Evolutionary conservation across 441 rosid species (phyloP).

Genomic region (Pelargonium myrrhifolium): DNA sequence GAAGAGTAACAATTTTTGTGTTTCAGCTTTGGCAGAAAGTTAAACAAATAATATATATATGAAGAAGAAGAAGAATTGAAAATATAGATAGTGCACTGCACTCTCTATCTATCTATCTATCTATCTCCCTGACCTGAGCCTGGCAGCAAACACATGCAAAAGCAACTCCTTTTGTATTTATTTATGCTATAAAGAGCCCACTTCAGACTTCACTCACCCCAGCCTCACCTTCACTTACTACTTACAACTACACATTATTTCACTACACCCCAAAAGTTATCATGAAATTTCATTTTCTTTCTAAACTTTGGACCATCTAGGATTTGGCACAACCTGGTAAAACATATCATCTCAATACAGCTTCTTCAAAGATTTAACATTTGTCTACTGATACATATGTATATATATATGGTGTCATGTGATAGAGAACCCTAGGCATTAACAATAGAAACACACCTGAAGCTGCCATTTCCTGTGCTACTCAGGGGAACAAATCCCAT

Average conservation of each 20-base stretch:
- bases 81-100: not conserved
- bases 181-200: not conserved
- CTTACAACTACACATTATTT: too few species aligned
- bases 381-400: not conserved
- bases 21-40: constrained; percentile 30
- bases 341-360: too few species aligned
- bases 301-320: not conserved
- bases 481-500: not conserved
- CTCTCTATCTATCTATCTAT: not conserved
- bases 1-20: constrained; percentile 28
- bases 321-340: not conserved
- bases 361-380: too few species aligned
- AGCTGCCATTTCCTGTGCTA: constrained; percentile 1
- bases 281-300: not conserved
- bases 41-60: not conserved
- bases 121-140: too few species aligned
- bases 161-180: too few species aligned
- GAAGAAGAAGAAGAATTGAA: not conserved
- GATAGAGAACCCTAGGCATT: too few species aligned
- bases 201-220: not conserved
- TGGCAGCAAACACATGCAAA: too few species aligned
- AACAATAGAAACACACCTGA: not conserved
- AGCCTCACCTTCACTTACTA: not conserved
- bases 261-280: not conserved
- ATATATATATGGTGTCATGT: too few species aligned